Evolutionary conservation across 257 asterid genomes (phyloP), one percentile per base, ranked within the genome.

Genomic region (Leonotis leonurus): DNA sequence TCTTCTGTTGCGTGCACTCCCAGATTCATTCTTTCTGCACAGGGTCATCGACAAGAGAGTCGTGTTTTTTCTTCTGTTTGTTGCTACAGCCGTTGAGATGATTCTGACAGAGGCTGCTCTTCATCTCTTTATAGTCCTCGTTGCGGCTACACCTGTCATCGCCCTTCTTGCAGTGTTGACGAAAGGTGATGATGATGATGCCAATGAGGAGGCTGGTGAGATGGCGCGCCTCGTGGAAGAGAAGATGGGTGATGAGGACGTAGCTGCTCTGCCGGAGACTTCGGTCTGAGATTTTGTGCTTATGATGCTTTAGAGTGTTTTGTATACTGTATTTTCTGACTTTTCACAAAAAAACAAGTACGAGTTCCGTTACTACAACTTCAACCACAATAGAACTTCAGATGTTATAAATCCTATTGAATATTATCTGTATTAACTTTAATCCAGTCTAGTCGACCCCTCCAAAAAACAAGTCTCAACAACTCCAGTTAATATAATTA

Each of bases 81-180:
- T 77, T 5, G 41, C 62, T 0, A 53, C 80, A 1, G 71, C 33
- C 0, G 7, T 77, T 8, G 72, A 27, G 73, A 33, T 90, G 73
- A 68, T 85, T 20, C 9, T 83, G 1, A 85, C 93, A 6, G 0
- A 3, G 0, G 86, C 95, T 3, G 90, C 52, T 3, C 9, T 80
- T 56, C 96, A 87, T 71, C 79, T 90, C 3, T 57, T 75, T 35
- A 65, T 70, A 43, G 79, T 80, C 45, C 75, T 83, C 7, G 83
- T 73, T 53, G 76, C 84, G 0, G 72, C 88, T 1, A 1, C 58
- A 14, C 95, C 96, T 1, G 0, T 87, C 14, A 68, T 85, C 27
- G 2, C 78, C 17, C 54, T 75, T 53, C 86, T 72, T 72, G 90
- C 89, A 2, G 74, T 57, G 52, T 16, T 87, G 41, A 77, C 76